These are phyloP conservation scores for Pouteria campechiana DNA, from an alignment of 179 eudicot species.

Conservation along the genomic window DNA sequence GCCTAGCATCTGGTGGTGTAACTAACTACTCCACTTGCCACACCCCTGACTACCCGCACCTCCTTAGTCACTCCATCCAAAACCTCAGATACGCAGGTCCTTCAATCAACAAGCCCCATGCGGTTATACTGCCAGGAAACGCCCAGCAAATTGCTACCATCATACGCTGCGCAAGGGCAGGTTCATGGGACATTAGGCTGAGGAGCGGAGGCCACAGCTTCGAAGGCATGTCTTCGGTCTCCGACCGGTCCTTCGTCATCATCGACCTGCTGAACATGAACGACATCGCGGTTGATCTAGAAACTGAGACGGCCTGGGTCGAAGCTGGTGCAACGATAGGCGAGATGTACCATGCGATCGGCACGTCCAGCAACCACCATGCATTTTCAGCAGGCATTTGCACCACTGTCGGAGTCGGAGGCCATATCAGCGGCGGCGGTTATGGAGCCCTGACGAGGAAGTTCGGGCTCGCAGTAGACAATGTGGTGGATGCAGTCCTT, in stretches of 20 bases:
- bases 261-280: constrained; percentile 53
- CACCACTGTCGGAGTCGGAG: constrained; percentile 63
- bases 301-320: constrained; percentile 46
- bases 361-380: constrained; percentile 17
- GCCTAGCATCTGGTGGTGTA: no score
- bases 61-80: constrained; percentile 48
- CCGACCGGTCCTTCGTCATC: constrained; percentile 31
- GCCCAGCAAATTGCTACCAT: constrained; percentile 24
- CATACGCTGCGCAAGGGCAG: constrained; percentile 25
- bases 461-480: constrained; percentile 72
- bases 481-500: constrained; percentile 42
- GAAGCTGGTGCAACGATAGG: constrained; percentile 75
- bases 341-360: constrained; percentile 38
- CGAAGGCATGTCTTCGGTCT: constrained; percentile 48
- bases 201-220: constrained; percentile 67
- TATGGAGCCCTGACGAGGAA: constrained; percentile 48
- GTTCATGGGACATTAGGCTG: constrained; percentile 25
- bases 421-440: constrained; percentile 66
- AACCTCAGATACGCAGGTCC: constrained; percentile 27
- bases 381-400: constrained; percentile 66
- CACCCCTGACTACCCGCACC: constrained; percentile 12
- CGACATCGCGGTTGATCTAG: constrained; percentile 32
- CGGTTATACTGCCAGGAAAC: constrained; percentile 36
- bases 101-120: constrained; percentile 29
- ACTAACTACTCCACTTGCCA: no score